phyloP scores from a whole-genome alignment of 148 eudicot species.

The Camellia japonica region DNA sequence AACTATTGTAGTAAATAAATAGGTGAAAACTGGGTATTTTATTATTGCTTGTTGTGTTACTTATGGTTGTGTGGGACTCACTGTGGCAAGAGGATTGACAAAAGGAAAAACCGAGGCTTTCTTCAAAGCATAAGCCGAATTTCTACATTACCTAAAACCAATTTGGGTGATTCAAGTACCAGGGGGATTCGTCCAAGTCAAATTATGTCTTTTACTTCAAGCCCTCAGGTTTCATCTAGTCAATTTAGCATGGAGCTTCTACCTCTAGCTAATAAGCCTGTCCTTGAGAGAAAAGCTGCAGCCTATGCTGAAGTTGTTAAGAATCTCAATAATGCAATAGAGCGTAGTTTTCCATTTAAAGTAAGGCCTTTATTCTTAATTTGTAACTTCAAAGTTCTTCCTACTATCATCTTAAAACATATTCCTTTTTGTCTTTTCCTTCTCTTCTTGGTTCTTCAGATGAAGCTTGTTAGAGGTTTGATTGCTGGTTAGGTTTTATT shows the following conservation, averaged over 20 bases:
- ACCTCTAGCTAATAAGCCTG: slow-evolving; percentile 14
- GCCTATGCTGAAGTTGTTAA: no score
- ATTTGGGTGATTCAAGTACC: no score
- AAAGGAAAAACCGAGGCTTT: slow-evolving; percentile 74
- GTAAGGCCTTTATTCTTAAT: slow-evolving; percentile 35
- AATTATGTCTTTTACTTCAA: slow-evolving; percentile 46
- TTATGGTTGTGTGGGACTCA: not conserved
- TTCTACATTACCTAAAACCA: no score
- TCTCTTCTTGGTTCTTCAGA: no score
- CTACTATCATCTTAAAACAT: not conserved
- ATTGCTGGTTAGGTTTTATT: not conserved
- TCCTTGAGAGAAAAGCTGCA: no score
- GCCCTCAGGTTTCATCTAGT: slow-evolving; percentile 48
- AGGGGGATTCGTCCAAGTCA: no score
- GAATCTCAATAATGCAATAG: no score
- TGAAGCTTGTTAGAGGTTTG: not conserved
- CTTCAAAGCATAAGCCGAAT: slow-evolving; percentile 74
- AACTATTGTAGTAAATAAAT: no score
- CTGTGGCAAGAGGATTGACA: slow-evolving; percentile 80
- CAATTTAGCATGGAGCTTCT: slow-evolving; percentile 62
- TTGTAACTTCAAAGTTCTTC: slow-evolving; percentile 1
- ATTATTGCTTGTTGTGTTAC: slow-evolving; percentile 12
- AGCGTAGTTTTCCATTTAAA: slow-evolving; percentile 51
- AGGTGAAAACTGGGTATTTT: no score
- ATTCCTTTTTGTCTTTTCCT: no score